Evolutionary conservation across 139 green algal species (phyloP), one percentile per base, ranked within the genome.

Genomic region (Chlorella sp.): DNA sequence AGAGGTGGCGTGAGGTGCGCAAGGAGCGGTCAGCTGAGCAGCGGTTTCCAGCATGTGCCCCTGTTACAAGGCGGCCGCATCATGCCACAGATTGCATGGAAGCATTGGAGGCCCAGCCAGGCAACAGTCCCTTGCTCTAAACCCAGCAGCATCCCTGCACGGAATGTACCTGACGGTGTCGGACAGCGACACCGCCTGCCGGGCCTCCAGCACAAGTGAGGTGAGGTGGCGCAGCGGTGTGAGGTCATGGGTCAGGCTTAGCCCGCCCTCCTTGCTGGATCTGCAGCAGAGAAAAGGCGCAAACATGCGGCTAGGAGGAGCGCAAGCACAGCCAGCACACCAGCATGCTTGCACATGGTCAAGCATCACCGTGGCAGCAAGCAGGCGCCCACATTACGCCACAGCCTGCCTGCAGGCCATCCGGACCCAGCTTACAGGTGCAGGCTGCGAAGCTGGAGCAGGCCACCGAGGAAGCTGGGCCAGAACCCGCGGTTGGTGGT

Each of bases 221-320:
- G 62, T 83, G 15, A 83, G 78, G 17, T 63, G 63, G 28, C n/a
- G 5, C 63, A 74, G 63, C 28, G 38, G 28, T 20, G 28, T 32
- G 16, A 83, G 78, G 63, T 83, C 63, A 25, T 65, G 63, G 6
- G 63, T 44, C 78, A 83, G 78, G 30, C 34, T 44, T 63, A 83
- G 63, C 5, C 78, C 78, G 38, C 78, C 78, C 63, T 83, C 78
- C 18, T 62, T 64, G 63, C 63, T 75, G 63, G 51, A 60, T 15
- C 51, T 60, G 51, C 12, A 15, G 51, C 51, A 60, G 51, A 18
- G 51, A 21, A 21, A 20, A 21, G 51, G 51, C 13, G n/a, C n/a
- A n/a, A n/a, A n/a, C n/a, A n/a, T n/a, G n/a, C n/a, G n/a, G n/a
- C n/a, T n/a, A n/a, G n/a, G n/a, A n/a, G n/a, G n/a, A n/a, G n/a